Conservation (phyloP, 495 filamentous ascomycete genomes). For the Xylaria curta region DNA sequence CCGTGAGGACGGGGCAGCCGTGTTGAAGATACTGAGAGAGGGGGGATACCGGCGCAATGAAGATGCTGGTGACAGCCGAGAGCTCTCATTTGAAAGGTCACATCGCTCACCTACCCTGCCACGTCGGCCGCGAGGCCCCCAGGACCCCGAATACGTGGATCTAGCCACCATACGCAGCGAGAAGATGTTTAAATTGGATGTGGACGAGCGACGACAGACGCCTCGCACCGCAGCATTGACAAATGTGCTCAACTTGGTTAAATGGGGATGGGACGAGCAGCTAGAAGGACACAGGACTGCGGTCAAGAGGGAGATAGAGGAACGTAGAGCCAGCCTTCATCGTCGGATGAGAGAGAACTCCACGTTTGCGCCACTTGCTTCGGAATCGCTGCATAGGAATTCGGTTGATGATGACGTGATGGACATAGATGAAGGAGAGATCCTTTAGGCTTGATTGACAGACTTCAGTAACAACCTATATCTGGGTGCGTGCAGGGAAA, state of each 20-base stretch:
- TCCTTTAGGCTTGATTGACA: not conserved
- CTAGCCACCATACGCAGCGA: slow-evolving; percentile 12
- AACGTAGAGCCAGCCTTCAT: slow-evolving; percentile 13
- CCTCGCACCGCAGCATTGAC: slow-evolving; percentile 19
- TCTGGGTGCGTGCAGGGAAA: not conserved
- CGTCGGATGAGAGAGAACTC: slow-evolving; percentile 12
- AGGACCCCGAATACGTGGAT: slow-evolving; percentile 20
- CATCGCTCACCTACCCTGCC: not conserved
- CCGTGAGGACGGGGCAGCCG: not conserved
- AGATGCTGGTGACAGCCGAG: not conserved
- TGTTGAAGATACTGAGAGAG: slow-evolving; percentile 11
- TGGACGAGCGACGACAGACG: slow-evolving; percentile 25
- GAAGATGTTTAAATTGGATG: slow-evolving; percentile 7
- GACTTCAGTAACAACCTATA: not conserved
- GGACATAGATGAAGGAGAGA: slow-evolving; percentile 1
- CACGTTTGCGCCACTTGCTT: not conserved
- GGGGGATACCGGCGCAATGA: not conserved
- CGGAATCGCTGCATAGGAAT: not conserved
- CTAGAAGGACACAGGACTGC: slow-evolving; percentile 11
- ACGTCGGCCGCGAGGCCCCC: not conserved
- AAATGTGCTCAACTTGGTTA: slow-evolving; percentile 27
- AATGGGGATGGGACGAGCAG: slow-evolving; percentile 31
- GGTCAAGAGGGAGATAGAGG: slow-evolving; percentile 25
- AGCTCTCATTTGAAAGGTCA: not conserved
- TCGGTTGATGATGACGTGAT: slow-evolving; percentile 9